phyloP scores from a whole-genome alignment of 768 basidiomycete species.

The Gloeophyllum trabeum region DNA sequence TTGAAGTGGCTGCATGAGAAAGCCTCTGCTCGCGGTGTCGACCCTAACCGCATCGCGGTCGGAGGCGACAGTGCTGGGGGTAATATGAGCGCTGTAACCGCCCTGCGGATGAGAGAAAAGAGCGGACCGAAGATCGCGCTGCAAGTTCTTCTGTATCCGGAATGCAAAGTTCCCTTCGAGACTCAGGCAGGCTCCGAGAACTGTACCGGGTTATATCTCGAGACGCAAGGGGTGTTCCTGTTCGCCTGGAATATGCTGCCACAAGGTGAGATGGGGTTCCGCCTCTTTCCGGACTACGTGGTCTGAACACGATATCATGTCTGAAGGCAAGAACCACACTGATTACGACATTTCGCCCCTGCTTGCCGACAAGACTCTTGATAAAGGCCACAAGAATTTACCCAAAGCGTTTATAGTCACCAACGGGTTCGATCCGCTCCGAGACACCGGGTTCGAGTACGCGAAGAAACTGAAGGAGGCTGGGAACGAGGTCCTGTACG shows the following conservation, averaged over 20 bases:
- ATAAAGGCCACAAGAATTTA: neutral
- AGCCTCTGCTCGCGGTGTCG: slow-evolving; percentile 5
- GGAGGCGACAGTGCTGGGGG: slow-evolving; percentile 8
- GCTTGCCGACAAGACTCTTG: slow-evolving; percentile 3
- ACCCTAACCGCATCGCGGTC: slow-evolving; percentile 5
- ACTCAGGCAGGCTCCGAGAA: slow-evolving; percentile 6
- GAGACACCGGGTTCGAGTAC: slow-evolving; percentile 7
- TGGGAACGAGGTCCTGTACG: slow-evolving; percentile 1
- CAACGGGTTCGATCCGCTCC: slow-evolving; percentile 6
- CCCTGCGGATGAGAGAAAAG: slow-evolving; percentile 4
- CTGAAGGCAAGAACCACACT: neutral
- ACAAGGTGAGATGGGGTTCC: slow-evolving; percentile 4
- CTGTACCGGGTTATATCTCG: slow-evolving; percentile 8
- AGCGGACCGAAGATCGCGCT: neutral
- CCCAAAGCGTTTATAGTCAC: slow-evolving; percentile 5
- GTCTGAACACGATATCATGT: no score
- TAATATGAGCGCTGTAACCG: slow-evolving; percentile 7
- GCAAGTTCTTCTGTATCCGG: slow-evolving; percentile 5
- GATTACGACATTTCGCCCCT: slow-evolving; percentile 1
- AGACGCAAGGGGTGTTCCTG: no score
- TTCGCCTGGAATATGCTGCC: slow-evolving; percentile 6
- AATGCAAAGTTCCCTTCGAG: slow-evolving; percentile 6
- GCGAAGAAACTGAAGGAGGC: slow-evolving; percentile 6
- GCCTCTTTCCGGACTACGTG: no score
- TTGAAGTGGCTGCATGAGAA: slow-evolving; percentile 5